A percentile compares a stretch with the other conserved stretches of the same genome.
phyloP scores from a whole-genome alignment of 148 eudicot species.

The Vaccinium vitisidaea region DNA sequence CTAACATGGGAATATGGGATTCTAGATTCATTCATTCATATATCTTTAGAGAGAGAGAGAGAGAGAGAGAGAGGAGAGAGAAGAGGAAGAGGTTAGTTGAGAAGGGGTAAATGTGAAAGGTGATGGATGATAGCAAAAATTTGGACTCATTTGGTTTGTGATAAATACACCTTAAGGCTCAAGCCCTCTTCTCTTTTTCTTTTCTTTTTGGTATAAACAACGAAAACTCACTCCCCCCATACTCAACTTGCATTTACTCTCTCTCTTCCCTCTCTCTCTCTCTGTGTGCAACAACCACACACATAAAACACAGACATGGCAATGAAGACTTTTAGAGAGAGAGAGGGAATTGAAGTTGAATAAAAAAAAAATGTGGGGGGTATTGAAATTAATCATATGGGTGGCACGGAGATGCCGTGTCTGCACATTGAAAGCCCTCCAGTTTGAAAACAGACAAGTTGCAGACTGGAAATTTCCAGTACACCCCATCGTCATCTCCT shows the following conservation, averaged over 20 bases:
- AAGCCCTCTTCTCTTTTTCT: background rate
- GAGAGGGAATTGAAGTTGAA: background rate
- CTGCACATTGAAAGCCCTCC: constrained; percentile 45
- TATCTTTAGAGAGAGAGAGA: background rate
- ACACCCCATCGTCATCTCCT: constrained; percentile 11
- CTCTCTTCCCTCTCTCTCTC: background rate
- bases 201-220: background rate
- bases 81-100: background rate
- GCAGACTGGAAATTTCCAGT: constrained; percentile 20
- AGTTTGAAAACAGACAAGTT: constrained; percentile 27
- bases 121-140: constrained; percentile 15
- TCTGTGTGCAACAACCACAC: background rate
- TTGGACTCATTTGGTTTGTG: constrained; percentile 12
- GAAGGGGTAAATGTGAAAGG: constrained; percentile 16
- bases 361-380: background rate
- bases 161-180: background rate
- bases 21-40: background rate
- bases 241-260: background rate
- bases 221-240: background rate
- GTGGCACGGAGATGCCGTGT: constrained; percentile 59
- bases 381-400: background rate
- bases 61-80: constrained; percentile 10
- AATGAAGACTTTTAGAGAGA: background rate
- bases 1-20: background rate
- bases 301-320: background rate